Evolutionary conservation across 2,329 filamentous ascomycete species (phyloP), one percentile per base, ranked within the genome.

Genomic region (Rutstroemia sp.): DNA sequence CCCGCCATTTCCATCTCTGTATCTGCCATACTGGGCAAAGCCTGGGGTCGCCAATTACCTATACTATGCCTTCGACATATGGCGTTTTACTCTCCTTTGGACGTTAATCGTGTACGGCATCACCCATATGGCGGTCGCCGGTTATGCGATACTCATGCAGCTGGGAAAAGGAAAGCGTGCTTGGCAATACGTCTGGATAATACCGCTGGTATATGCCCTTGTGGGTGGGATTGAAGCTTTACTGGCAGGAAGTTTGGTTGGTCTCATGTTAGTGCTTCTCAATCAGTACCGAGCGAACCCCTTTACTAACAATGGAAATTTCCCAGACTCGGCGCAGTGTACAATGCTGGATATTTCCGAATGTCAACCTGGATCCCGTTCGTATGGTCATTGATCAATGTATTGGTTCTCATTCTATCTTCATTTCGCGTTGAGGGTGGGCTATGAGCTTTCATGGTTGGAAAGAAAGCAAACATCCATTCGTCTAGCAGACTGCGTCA

Each of bases 291-390:
- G 30, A 34, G 30, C 30, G 10, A 34, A 10, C 30, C 12, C 30
- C 10, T 38, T 46, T 56, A 27, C 25, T 49, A 25, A 54, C 34
- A 30, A 4, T 38, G 23, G 39, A 17, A 14, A 10, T 21, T 14
- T 49, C 45, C 25, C 16, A 64, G 83, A 47, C 73, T 87, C 1
- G 83, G 82, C 25, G 82, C 79, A 1, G 77, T 87, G 17, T 88
- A 88, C 65, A 80, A 83, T 68, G 77, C 81, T 2, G 86, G 86
- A 17, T 86, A 83, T 67, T 88, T 87, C 65, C 75, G 78, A 58
- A 88, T 89, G 85, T 86, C 83, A 40, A 88, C 86, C 1, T 89
- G 86, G 86, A 82, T 88, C 48, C 86, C 86, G 1, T 81, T 88
- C 65, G 75, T 86, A 21, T 89, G 86, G 86, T 81, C 79, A 8